Evolutionary conservation across 2,329 filamentous ascomycete species (phyloP).

Genomic region (Aureobasidium musti): DNA sequence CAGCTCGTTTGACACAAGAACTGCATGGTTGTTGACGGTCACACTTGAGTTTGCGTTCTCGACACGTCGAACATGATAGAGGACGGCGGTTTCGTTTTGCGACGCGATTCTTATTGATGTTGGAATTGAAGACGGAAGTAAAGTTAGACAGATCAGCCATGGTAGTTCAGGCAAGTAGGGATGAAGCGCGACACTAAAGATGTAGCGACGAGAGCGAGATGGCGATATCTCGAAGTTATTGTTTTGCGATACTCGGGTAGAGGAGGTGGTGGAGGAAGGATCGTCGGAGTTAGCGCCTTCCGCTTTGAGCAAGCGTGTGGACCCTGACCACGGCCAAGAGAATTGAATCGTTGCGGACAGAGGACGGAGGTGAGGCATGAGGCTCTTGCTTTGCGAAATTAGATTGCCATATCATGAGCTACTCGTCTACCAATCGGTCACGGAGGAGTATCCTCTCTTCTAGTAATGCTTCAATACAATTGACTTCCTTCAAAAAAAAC

Average conservation of each 20-base stretch:
- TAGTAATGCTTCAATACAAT: background rate
- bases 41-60: constrained; percentile 21
- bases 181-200: background rate
- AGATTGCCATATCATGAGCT: constrained; percentile 5
- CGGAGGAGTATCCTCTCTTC: background rate
- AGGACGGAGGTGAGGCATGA: constrained; percentile 2
- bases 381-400: constrained; percentile 1
- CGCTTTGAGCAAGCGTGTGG: constrained; percentile 1
- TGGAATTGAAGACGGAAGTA: constrained; percentile 2
- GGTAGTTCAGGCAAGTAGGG: background rate
- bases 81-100: constrained; percentile 26
- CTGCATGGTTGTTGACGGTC: constrained; percentile 24
- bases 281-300: constrained; percentile 12
- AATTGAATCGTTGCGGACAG: background rate
- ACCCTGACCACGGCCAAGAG: constrained; percentile 13
- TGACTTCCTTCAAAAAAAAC: background rate
- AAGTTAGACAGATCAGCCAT: constrained; percentile 7
- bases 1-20: constrained; percentile 13
- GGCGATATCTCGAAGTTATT: too few relatives aligned
- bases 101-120: constrained; percentile 1
- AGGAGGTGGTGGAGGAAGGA: background rate
- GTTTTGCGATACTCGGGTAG: background rate
- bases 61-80: constrained; percentile 14
- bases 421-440: background rate
- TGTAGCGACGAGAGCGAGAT: background rate